Conservation (phyloP, 169 alveolate species). For the Theileria equi region DNA sequence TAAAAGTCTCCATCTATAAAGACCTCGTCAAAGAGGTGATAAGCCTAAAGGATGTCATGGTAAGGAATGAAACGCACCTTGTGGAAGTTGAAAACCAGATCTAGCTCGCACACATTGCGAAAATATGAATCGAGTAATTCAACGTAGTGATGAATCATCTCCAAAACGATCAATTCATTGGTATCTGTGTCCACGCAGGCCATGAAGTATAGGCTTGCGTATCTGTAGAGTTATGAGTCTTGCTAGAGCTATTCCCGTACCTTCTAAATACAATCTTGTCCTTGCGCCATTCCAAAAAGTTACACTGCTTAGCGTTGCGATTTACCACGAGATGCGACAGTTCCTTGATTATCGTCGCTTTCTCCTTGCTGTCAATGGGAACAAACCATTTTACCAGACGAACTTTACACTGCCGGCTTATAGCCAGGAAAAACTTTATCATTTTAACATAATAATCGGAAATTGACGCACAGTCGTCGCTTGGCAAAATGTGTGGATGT, state of each 20-base stretch:
- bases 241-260: slow-evolving; percentile 37
- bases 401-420: slow-evolving; percentile 95
- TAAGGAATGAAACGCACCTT: slow-evolving; percentile 67
- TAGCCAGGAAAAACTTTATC: slow-evolving; percentile 93
- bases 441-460: slow-evolving; percentile 54
- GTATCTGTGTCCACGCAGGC: slow-evolving; percentile 94
- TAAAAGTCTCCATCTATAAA: slow-evolving; percentile 88
- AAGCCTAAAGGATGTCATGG: slow-evolving; percentile 65
- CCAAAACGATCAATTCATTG: slow-evolving; percentile 93
- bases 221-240: slow-evolving; percentile 71
- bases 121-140: slow-evolving; percentile 97
- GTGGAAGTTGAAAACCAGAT: slow-evolving; percentile 96
- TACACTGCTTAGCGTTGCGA: slow-evolving; percentile 92
- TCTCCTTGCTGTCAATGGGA: slow-evolving; percentile 80
- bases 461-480: background rate
- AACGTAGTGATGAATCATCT: slow-evolving; percentile 95
- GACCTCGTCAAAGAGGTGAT: slow-evolving; percentile 85
- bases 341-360: slow-evolving; percentile 83
- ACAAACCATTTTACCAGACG: slow-evolving; percentile 93
- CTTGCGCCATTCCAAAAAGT: slow-evolving; percentile 96
- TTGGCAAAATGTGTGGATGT: background rate
- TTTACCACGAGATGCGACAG: slow-evolving; percentile 87
- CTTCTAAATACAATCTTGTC: slow-evolving; percentile 93
- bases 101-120: slow-evolving; percentile 99
- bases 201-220: slow-evolving; percentile 97